Conservation (phyloP, 805 yeast species). For the Lipomyces chichibuensis region DNA sequence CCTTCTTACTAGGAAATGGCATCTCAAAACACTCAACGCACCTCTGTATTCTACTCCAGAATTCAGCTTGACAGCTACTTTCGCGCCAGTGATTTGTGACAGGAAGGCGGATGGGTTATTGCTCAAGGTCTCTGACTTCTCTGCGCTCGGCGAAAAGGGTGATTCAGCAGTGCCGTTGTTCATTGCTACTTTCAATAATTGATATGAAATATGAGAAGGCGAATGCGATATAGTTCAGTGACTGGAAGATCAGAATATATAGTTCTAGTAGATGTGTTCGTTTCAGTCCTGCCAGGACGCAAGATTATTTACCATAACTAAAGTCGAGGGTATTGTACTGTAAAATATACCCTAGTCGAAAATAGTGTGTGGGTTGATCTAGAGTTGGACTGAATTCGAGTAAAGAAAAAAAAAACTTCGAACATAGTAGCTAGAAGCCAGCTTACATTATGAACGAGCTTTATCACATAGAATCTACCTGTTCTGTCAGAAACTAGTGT, state of each 20-base stretch:
- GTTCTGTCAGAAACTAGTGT: not conserved
- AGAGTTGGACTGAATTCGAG: not conserved
- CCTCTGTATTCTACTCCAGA: slow-evolving; percentile 87
- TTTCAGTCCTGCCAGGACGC: too few relatives aligned
- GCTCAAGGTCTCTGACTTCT: slow-evolving; percentile 2
- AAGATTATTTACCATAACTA: too few relatives aligned
- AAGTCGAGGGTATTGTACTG: not conserved
- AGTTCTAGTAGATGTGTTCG: too few relatives aligned
- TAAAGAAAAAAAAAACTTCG: not conserved
- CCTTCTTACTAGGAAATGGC: not conserved
- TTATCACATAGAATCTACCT: not conserved
- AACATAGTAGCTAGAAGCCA: not conserved
- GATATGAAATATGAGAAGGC: not conserved
- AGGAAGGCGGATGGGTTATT: slow-evolving; percentile 71
- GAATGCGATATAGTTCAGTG: not conserved
- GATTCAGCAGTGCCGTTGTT: slow-evolving; percentile 1
- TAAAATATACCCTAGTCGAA: not conserved
- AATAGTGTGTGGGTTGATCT: too few relatives aligned
- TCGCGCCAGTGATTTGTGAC: slow-evolving; percentile 73
- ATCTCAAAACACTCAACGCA: slow-evolving; percentile 29
- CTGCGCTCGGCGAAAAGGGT: slow-evolving; percentile 12
- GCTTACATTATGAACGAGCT: not conserved
- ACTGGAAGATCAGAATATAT: not conserved
- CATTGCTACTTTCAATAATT: not conserved
- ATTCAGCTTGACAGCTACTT: slow-evolving; percentile 79